These are phyloP conservation scores for Straminergon stramineum DNA, from an alignment of 225 moss, liverwort and hornwort genomes.

Conservation along the genomic window DNA sequence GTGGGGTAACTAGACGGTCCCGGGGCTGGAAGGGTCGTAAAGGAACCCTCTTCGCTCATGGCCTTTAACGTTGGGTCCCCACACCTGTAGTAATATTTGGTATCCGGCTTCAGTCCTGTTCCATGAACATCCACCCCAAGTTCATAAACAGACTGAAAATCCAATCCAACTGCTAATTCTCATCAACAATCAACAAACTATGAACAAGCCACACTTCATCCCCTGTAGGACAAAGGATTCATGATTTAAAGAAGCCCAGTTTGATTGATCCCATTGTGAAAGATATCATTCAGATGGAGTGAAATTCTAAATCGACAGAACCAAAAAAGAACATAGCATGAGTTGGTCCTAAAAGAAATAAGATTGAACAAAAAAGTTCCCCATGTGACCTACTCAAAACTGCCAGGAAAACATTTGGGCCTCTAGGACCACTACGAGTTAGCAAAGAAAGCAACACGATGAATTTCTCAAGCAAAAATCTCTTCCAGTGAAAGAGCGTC, in stretches of 20 bases:
- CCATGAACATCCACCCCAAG: not conserved
- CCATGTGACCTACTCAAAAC: not conserved
- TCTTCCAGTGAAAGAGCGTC: not conserved
- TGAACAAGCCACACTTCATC: not conserved
- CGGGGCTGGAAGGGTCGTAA: conserved; percentile 62
- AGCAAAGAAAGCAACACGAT: no score
- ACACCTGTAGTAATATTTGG: conserved; percentile 70
- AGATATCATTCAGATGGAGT: not conserved
- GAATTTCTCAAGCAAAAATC: not conserved
- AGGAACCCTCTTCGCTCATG: conserved; percentile 66
- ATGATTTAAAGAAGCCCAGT: not conserved
- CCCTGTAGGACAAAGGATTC: not conserved
- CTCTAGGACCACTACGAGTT: not conserved
- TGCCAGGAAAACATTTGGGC: not conserved
- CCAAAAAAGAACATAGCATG: not conserved
- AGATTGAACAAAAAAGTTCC: not conserved
- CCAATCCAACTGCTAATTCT: not conserved
- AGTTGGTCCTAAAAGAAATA: not conserved
- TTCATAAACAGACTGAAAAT: not conserved
- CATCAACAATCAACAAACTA: not conserved
- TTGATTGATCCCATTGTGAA: not conserved
- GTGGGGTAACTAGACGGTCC: conserved; percentile 59
- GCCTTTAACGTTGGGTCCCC: conserved; percentile 66
- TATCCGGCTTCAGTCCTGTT: conserved; percentile 58
- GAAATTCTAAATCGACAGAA: not conserved